Percentiles rank a stretch among this genome's conserved stretches.
phyloP scores from a whole-genome alignment of 2,329 filamentous ascomycete genomes.

The Pezicula radicicola region DNA sequence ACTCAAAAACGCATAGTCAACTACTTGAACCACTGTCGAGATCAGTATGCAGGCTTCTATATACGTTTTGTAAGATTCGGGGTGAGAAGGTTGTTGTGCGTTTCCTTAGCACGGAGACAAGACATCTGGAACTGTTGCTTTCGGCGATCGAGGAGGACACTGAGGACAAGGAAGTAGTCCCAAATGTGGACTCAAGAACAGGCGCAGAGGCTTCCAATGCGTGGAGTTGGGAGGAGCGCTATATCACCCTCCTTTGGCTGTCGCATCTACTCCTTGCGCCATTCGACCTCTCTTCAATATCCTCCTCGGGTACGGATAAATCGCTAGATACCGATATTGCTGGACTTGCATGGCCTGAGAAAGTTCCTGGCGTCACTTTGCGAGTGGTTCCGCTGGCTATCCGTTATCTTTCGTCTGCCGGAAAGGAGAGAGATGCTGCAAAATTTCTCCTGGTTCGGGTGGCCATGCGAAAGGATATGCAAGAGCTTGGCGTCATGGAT shows the following conservation, averaged over 20 bases:
- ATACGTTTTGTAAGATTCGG: constrained; percentile 90
- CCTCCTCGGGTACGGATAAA: constrained; percentile 52
- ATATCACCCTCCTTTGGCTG: constrained; percentile 84
- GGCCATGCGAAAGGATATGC: constrained; percentile 85
- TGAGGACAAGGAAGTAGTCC: constrained; percentile 6
- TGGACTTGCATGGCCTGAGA: constrained; percentile 52
- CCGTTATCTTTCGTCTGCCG: constrained; percentile 68
- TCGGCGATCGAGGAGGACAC: constrained; percentile 62
- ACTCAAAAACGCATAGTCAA: constrained; percentile 24
- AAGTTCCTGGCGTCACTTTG: constrained; percentile 67
- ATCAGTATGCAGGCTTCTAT: constrained; percentile 77
- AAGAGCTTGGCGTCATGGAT: constrained; percentile 66
- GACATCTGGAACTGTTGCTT: constrained; percentile 77
- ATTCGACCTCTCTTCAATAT: constrained; percentile 87
- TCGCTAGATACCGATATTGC: constrained; percentile 38
- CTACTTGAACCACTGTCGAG: constrained; percentile 33
- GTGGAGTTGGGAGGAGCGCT: constrained; percentile 84
- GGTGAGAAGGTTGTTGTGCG: constrained; percentile 89
- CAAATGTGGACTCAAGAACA: not conserved
- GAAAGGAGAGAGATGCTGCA: constrained; percentile 89
- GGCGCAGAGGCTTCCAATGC: constrained; percentile 10
- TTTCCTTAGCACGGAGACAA: constrained; percentile 88
- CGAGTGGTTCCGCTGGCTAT: constrained; percentile 70
- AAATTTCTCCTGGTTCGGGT: constrained; percentile 77
- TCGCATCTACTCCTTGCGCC: constrained; percentile 80